Evolutionary conservation across 257 asterid species (phyloP).

Genomic region (Knoxia roxburghii): DNA sequence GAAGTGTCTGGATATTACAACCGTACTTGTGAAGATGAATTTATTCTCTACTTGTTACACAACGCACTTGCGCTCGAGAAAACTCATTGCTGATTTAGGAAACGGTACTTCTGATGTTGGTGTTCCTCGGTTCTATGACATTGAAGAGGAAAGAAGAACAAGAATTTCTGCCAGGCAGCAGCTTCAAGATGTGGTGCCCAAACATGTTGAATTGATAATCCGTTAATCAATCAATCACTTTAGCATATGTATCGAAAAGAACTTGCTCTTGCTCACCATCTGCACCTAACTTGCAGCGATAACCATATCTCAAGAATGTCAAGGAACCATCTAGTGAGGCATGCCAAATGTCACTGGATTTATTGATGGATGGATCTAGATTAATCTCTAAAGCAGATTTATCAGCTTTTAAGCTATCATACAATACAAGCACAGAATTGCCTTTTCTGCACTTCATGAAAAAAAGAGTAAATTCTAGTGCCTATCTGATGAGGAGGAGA

Average conservation of each 20-base stretch:
- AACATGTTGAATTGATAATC: constrained; percentile 24
- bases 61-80: neutral
- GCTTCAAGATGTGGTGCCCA: constrained; percentile 19
- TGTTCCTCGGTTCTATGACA: too few species aligned
- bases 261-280: constrained; percentile 34
- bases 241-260: constrained; percentile 81
- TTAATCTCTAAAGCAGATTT: constrained; percentile 83
- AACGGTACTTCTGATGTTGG: neutral
- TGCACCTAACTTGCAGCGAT: constrained; percentile 48
- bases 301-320: constrained; percentile 70
- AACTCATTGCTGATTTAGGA: neutral
- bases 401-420: constrained; percentile 37
- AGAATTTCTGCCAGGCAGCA: constrained; percentile 39
- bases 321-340: constrained; percentile 41
- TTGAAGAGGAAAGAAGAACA: too few species aligned
- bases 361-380: constrained; percentile 81
- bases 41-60: neutral
- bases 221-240: constrained; percentile 54
- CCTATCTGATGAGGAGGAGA: constrained; percentile 55
- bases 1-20: neutral
- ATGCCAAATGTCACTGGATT: constrained; percentile 87
- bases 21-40: neutral
- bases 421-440: constrained; percentile 76
- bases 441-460: constrained; percentile 56
- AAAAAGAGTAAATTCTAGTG: constrained; percentile 60